These are phyloP conservation scores for Aaosphaeria pasadenensis DNA, from an alignment of 2,329 filamentous ascomycete genomes.

Conservation along the genomic window DNA sequence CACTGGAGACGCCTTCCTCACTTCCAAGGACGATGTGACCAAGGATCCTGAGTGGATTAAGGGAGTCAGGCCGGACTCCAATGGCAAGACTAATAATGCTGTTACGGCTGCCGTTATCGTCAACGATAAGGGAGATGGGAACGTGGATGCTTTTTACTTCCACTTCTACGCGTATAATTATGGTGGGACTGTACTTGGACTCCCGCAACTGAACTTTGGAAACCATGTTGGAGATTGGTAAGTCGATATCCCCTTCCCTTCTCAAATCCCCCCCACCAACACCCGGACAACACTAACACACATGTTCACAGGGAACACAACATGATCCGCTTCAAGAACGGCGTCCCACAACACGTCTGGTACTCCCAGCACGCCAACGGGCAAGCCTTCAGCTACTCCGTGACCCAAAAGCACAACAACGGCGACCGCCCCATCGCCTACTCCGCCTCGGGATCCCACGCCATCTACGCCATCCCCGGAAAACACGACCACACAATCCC, in stretches of 20 bases:
- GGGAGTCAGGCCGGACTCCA: slow-evolving; percentile 52
- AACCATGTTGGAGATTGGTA: slow-evolving; percentile 63
- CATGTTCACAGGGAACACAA: slow-evolving; percentile 52
- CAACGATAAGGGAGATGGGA: slow-evolving; percentile 53
- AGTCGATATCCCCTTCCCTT: slow-evolving; percentile 17
- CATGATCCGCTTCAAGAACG: slow-evolving; percentile 62
- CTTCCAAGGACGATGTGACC: slow-evolving; percentile 42
- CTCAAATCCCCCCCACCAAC: background rate
- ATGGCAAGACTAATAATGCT: slow-evolving; percentile 50
- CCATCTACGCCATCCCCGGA: slow-evolving; percentile 60
- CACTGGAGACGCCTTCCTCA: slow-evolving; percentile 43
- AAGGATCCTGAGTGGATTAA: slow-evolving; percentile 43
- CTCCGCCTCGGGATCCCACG: slow-evolving; percentile 60
- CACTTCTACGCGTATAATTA: slow-evolving; percentile 60
- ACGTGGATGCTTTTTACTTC: slow-evolving; percentile 61
- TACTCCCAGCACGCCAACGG: slow-evolving; percentile 62
- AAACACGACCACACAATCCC: slow-evolving; percentile 64
- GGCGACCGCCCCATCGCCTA: slow-evolving; percentile 56
- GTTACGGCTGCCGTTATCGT: slow-evolving; percentile 55
- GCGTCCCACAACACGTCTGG: slow-evolving; percentile 56
- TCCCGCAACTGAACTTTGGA: slow-evolving; percentile 44
- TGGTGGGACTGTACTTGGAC: slow-evolving; percentile 49
- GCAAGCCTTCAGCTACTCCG: slow-evolving; percentile 59
- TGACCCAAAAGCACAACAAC: slow-evolving; percentile 49
- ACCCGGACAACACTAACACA: background rate